A percentile compares a stretch with the other conserved stretches of the same genome.
These are phyloP conservation scores for Turnera subulata DNA, from an alignment of 345 rosid genomes.

Conservation along the genomic window DNA sequence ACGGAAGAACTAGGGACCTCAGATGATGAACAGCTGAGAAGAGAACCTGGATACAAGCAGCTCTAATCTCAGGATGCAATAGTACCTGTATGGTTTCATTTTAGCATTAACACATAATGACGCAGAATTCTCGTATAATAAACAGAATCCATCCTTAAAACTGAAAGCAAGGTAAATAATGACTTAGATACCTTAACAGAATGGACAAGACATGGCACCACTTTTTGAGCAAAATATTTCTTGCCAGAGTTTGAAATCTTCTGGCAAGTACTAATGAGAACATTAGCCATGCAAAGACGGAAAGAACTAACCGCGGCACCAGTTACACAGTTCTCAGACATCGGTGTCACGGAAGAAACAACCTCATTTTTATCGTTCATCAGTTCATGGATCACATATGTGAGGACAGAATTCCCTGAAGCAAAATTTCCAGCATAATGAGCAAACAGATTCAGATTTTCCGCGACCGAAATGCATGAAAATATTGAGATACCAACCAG, in stretches of 20 bases:
- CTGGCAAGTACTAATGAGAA: conserved; percentile 80
- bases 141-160: not conserved
- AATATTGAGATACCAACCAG: conserved; percentile 27
- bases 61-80: conserved; percentile 45
- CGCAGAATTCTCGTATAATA: not conserved
- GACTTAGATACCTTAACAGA: conserved; percentile 51
- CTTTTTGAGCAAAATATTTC: conserved; percentile 46
- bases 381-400: conserved; percentile 47
- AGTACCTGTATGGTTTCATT: conserved; percentile 36
- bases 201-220: conserved; percentile 49
- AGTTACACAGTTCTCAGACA: conserved; percentile 17
- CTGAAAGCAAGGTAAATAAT: conserved; percentile 2
- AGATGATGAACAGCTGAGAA: conserved; percentile 84
- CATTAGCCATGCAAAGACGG: conserved; percentile 87
- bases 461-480: not conserved
- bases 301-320: conserved; percentile 39
- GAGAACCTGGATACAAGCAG: conserved; percentile 78
- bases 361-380: conserved; percentile 34
- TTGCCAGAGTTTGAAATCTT: conserved; percentile 56
- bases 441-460: conserved; percentile 9
- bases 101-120: not conserved
- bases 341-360: conserved; percentile 18
- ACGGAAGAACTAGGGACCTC: conserved; percentile 69
- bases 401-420: conserved; percentile 33
- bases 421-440: conserved; percentile 39